Evolutionary conservation across 1,284 basidiomycete species (phyloP), one percentile per base, ranked within the genome.

Genomic region (Ustilago bromivora): DNA sequence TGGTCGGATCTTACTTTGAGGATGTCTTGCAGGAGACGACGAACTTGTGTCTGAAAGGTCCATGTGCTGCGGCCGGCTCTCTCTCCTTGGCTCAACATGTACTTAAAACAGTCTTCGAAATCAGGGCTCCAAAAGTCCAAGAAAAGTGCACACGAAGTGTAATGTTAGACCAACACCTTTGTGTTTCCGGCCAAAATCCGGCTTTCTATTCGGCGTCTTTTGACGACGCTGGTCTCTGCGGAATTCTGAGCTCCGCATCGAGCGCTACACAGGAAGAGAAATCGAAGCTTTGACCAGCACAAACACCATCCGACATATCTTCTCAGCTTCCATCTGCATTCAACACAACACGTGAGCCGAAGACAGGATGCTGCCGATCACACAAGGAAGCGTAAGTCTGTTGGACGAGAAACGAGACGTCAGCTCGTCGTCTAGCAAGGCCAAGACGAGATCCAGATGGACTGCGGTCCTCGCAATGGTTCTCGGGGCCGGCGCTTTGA

Each of bases 391-490:
- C 17, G 32, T 57, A 35, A 9, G 52, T n/a, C 28, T n/a, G 35
- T 13, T 49, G 3, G 41, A 57, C 47, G 72, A 75, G 41, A 75
- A 75, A 60, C 53, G 53, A 38, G 34, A 36, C 12, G 46, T 40
- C 17, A 31, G 15, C 36, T 3, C 28, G 17, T 55, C 54, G 40
- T 40, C 53, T 19, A 2, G 17, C 53, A 60, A 53, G 53, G 19
- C 63, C 15, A 61, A 55, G 62, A 55, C 8, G 15, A 52, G 40
- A 10, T 11, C 23, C 10, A 75, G 66, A 19, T 70, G 72, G 72
- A 43, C 63, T 3, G 59, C 63, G 1, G 34, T 70, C 28, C 61
- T 70, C 23, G 64, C 61, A 4, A n/a, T 76, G 23, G 64, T 70
- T 4, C 46, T 76, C 1, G 68, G 68, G 13, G 63, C 60, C 8